phyloP scores from a whole-genome alignment of 2,329 filamentous ascomycete genomes.

The Akanthomyces uredinophilus region DNA sequence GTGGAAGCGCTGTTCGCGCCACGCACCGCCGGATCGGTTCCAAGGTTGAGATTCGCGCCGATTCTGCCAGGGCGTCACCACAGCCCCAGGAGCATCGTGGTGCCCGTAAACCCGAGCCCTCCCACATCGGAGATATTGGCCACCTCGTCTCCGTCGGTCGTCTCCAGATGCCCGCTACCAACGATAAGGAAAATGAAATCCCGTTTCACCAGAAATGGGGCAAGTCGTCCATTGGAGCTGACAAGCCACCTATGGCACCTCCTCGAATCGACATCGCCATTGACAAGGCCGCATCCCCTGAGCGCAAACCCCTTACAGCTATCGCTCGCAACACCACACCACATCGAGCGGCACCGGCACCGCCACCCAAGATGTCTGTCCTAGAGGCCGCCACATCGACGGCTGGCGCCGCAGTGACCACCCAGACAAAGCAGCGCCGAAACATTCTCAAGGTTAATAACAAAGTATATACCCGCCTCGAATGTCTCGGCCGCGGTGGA shows the following conservation, averaged over 20 bases:
- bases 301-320: conserved; percentile 49
- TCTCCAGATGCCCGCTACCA: conserved; percentile 53
- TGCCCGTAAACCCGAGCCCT: conserved; percentile 15
- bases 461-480: conserved; percentile 82
- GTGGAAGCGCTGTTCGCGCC: conserved; percentile 40
- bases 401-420: conserved; percentile 72
- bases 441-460: conserved; percentile 86
- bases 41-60: conserved; percentile 31
- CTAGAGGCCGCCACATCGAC: conserved; percentile 84
- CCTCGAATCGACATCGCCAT: conserved; percentile 39
- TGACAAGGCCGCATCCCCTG: conserved; percentile 42
- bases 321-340: conserved; percentile 62
- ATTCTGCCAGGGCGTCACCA: conserved; percentile 28
- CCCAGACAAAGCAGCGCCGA: conserved; percentile 68
- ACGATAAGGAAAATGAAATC: conserved; percentile 82
- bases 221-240: conserved; percentile 49
- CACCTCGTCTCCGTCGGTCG: conserved; percentile 28
- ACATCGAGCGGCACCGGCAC: conserved; percentile 69
- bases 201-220: conserved; percentile 62
- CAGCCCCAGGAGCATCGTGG: conserved; percentile 4
- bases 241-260: conserved; percentile 53
- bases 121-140: conserved; percentile 14
- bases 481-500: conserved; percentile 86
- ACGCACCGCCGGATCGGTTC: conserved; percentile 37
- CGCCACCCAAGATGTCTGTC: conserved; percentile 94